A percentile compares a stretch with the other conserved stretches of the same genome.
These are phyloP conservation scores for Aspergillus vadensis DNA, from an alignment of 2,329 filamentous ascomycete genomes.

Conservation along the genomic window DNA sequence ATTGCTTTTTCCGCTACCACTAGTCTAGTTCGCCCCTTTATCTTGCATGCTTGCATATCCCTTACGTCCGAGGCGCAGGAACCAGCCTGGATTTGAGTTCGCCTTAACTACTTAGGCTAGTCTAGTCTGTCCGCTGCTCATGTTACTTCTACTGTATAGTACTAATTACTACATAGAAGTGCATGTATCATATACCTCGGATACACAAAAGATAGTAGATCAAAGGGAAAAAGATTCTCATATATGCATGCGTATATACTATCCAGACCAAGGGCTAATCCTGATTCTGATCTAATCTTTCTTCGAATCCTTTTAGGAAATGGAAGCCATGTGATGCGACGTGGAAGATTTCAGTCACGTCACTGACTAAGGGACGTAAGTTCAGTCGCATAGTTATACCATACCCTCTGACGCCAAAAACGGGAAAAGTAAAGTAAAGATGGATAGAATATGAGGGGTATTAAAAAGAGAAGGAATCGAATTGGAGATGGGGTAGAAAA, in stretches of 20 bases:
- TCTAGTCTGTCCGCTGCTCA: too few relatives aligned
- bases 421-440: slow-evolving; percentile 11
- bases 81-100: too few relatives aligned
- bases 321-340: too few relatives aligned
- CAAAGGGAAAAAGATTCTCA: too few relatives aligned
- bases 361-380: too few relatives aligned
- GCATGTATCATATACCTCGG: too few relatives aligned
- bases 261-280: background rate
- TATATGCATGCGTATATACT: background rate
- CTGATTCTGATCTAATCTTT: background rate
- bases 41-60: background rate
- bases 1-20: background rate
- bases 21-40: background rate
- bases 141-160: too few relatives aligned
- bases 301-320: background rate
- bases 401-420: background rate
- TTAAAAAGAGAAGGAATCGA: background rate
- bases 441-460: background rate
- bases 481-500: background rate
- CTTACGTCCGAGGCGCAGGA: background rate
- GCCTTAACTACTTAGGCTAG: background rate
- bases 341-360: too few relatives aligned
- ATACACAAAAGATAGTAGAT: too few relatives aligned
- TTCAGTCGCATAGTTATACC: background rate
- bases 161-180: too few relatives aligned